A percentile compares a stretch with the other conserved stretches of the same genome.
phyloP scores from a whole-genome alignment of 2,329 filamentous ascomycete genomes.

The Magnaporthiopsis rhizophila region DNA sequence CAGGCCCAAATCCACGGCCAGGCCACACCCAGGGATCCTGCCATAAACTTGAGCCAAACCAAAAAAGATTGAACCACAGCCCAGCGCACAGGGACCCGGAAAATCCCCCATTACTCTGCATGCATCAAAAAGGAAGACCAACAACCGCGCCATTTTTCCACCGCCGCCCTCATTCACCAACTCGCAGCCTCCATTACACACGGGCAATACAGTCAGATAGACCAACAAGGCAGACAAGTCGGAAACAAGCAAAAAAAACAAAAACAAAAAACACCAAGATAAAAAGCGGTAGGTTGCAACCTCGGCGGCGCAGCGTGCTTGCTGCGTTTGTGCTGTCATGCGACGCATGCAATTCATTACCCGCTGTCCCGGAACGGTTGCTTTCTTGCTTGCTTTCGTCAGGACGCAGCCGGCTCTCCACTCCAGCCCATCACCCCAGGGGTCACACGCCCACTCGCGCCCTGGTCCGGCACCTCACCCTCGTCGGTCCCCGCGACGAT shows the following conservation, averaged over 20 bases:
- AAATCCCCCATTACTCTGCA: neutral
- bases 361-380: neutral
- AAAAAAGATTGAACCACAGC: neutral
- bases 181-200: no score
- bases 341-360: neutral
- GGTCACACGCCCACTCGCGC: neutral
- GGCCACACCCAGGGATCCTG: neutral
- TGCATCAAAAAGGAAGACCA: neutral
- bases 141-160: neutral
- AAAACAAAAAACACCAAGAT: neutral
- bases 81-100: neutral
- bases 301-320: neutral
- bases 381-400: neutral
- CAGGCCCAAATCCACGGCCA: neutral
- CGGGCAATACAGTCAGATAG: neutral
- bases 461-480: neutral
- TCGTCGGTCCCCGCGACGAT: neutral
- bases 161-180: no score
- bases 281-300: neutral
- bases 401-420: neutral
- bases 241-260: no score
- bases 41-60: neutral
- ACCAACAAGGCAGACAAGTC: neutral
- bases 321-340: neutral
- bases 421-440: neutral